Percentiles rank a stretch among this genome's conserved stretches.
phyloP scores from a whole-genome alignment of 805 yeast genomes.

The Allodekkera sacchari region DNA sequence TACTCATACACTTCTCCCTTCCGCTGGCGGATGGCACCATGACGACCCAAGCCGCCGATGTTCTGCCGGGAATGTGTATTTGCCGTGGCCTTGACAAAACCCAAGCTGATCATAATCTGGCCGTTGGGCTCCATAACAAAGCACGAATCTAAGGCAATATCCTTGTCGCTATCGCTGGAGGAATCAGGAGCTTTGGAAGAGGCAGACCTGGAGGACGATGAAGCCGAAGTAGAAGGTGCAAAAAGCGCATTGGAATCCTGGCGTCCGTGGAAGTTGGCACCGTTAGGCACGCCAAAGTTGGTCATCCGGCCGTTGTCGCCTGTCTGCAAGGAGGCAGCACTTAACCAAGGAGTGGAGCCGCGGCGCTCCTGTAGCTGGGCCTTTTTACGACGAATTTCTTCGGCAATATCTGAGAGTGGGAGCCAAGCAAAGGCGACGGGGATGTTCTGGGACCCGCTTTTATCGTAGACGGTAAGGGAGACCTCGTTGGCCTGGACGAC shows the following conservation, averaged over 20 bases:
- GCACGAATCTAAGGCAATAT: slow-evolving; percentile 45
- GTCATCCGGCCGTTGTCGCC: too few species aligned
- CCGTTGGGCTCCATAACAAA: slow-evolving; percentile 92
- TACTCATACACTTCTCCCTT: slow-evolving; percentile 87
- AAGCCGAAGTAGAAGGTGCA: too few species aligned
- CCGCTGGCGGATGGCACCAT: slow-evolving; percentile 94
- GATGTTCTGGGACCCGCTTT: slow-evolving; percentile 50
- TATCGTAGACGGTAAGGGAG: slow-evolving; percentile 82
- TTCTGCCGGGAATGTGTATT: slow-evolving; percentile 38
- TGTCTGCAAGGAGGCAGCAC: too few species aligned
- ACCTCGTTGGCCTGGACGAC: slow-evolving; percentile 91
- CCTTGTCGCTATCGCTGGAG: too few species aligned
- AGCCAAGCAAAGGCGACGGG: slow-evolving; percentile 96
- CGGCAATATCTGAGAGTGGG: slow-evolving; percentile 82
- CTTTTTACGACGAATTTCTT: slow-evolving; percentile 86
- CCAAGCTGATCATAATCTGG: slow-evolving; percentile 67
- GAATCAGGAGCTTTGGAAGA: too few species aligned
- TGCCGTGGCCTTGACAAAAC: slow-evolving; percentile 58
- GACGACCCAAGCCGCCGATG: slow-evolving; percentile 77
- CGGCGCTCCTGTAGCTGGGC: slow-evolving; percentile 64
- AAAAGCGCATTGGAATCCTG: too few species aligned
- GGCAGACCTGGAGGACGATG: slow-evolving; percentile 8
- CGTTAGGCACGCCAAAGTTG: too few species aligned
- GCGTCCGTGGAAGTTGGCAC: too few species aligned
- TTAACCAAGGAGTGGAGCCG: slow-evolving; percentile 72